These are phyloP conservation scores for Phytophthora nicotianae DNA, from an alignment of 352 stramenopile species.

Conservation along the genomic window DNA sequence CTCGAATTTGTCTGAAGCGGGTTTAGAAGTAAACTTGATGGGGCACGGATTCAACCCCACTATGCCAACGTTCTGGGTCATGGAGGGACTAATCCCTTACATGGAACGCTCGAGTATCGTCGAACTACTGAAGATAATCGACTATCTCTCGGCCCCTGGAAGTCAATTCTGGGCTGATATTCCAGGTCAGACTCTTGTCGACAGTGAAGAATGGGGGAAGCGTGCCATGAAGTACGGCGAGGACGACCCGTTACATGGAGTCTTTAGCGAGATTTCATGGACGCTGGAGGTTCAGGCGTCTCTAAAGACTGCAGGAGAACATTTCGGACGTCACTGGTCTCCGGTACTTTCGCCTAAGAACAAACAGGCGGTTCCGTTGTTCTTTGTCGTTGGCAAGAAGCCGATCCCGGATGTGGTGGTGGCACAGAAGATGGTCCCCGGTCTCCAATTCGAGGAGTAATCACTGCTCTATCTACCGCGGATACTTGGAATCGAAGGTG, in stretches of 20 bases:
- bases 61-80: conserved; percentile 59
- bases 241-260: conserved; percentile 52
- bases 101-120: conserved; percentile 41
- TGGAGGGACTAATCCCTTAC: conserved; percentile 63
- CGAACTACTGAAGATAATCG: conserved; percentile 50
- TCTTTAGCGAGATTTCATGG: conserved; percentile 49
- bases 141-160: conserved; percentile 49
- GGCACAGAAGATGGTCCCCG: conserved; percentile 29
- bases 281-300: conserved; percentile 41
- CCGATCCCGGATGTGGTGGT: conserved; percentile 30
- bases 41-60: conserved; percentile 50
- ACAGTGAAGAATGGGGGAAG: conserved; percentile 28
- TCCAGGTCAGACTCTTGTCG: conserved; percentile 28
- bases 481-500: background rate
- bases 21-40: conserved; percentile 41
- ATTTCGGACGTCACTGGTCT: conserved; percentile 55
- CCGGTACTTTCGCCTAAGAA: conserved; percentile 26
- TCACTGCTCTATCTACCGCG: background rate
- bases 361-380: conserved; percentile 24
- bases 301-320: conserved; percentile 28
- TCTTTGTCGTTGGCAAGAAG: conserved; percentile 40
- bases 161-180: conserved; percentile 68
- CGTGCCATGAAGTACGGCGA: conserved; percentile 54
- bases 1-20: conserved; percentile 48
- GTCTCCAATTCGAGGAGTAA: conserved; percentile 6